A percentile compares a stretch with the other conserved stretches of the same genome.
Evolutionary conservation across 2,329 filamentous ascomycete species (phyloP).

Genomic region (Fusarium odoratissimum): DNA sequence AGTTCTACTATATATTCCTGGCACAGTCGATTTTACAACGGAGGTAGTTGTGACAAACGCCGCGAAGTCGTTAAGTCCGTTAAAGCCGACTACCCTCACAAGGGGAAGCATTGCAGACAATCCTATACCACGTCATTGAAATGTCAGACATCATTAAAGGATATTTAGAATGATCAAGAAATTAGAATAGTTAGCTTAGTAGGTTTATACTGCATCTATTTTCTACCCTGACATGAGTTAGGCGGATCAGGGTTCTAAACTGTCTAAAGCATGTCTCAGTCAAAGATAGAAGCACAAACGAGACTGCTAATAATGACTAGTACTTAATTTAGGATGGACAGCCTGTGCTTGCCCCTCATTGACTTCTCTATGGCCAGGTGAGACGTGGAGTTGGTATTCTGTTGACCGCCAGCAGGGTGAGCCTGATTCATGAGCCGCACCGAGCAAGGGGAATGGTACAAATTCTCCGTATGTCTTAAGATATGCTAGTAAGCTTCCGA

Average conservation of each 20-base stretch:
- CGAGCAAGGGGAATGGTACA: too few relatives aligned
- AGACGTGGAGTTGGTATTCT: not conserved
- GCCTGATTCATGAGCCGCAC: accelerated
- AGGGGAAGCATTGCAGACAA: not conserved
- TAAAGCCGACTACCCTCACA: not conserved
- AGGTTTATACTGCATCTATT: too few relatives aligned
- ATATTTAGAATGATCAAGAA: accelerated
- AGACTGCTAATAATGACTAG: accelerated
- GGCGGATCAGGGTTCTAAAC: not conserved
- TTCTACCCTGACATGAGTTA: accelerated
- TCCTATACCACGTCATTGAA: not conserved
- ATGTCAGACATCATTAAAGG: accelerated
- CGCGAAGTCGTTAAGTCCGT: not conserved
- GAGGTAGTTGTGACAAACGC: not conserved
- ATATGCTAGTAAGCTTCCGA: not conserved
- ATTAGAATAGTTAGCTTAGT: accelerated
- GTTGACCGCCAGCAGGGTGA: not conserved
- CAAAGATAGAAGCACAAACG: not conserved
- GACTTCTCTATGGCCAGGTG: accelerated
- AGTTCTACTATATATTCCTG: too few relatives aligned
- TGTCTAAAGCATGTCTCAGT: accelerated
- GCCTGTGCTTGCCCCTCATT: accelerated
- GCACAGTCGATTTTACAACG: not conserved
- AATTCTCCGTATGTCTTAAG: not conserved
- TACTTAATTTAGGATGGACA: accelerated